Conservation (phyloP, 2,329 filamentous ascomycete genomes). For the Aureobasidium vineae region DNA sequence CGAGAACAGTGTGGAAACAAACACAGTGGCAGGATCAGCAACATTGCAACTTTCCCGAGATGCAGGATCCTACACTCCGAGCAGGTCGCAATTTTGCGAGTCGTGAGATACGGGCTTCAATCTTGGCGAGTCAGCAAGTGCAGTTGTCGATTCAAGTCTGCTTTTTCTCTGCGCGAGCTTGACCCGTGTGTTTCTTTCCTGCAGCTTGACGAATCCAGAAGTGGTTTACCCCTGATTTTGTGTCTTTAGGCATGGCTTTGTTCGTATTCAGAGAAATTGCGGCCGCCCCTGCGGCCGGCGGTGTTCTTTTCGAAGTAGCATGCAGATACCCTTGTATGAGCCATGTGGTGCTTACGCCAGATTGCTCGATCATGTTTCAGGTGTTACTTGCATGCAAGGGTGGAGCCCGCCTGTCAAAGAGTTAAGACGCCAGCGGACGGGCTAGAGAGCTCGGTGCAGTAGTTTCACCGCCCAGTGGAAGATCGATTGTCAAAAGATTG, state of each 20-base stretch:
- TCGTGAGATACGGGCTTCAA: slow-evolving; percentile 5
- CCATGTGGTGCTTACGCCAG: slow-evolving; percentile 5
- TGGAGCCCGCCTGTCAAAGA: slow-evolving; percentile 14
- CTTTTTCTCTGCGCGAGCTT: not conserved
- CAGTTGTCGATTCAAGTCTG: not conserved
- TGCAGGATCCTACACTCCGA: not conserved
- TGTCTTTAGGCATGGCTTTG: not conserved
- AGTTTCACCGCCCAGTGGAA: slow-evolving; percentile 20
- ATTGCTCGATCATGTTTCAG: slow-evolving; percentile 4
- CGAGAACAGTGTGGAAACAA: not conserved
- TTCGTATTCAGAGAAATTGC: not conserved
- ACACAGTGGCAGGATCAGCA: not conserved
- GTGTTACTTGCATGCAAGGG: not conserved
- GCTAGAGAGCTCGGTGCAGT: slow-evolving; percentile 22
- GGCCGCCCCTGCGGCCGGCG: not conserved
- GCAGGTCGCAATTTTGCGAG: slow-evolving; percentile 2
- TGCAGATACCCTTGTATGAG: slow-evolving; percentile 12
- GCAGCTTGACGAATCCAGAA: slow-evolving; percentile 1
- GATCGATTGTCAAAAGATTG: slow-evolving; percentile 2
- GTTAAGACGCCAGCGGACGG: slow-evolving; percentile 1
- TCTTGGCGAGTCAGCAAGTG: slow-evolving; percentile 1
- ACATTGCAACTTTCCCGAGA: not conserved
- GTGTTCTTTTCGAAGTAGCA: not conserved
- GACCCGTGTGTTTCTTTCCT: not conserved
- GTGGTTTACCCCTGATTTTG: not conserved